phyloP scores from a whole-genome alignment of 768 basidiomycete genomes.

The Exidia glandulosa region DNA sequence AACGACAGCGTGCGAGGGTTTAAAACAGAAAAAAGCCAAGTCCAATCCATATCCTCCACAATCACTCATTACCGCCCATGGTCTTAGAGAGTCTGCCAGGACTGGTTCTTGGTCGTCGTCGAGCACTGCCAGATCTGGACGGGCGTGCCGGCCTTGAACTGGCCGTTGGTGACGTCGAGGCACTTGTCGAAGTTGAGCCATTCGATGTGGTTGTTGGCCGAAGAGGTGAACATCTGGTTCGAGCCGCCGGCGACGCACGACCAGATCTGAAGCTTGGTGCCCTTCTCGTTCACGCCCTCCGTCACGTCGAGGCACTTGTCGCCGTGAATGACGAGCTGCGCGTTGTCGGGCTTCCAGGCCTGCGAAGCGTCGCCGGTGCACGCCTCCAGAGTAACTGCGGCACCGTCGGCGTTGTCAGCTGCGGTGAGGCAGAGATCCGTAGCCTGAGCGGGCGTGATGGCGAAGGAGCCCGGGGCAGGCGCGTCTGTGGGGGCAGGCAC shows the following conservation, averaged over 20 bases:
- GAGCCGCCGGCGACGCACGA: not conserved
- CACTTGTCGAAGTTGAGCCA: not conserved
- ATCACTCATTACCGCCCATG: too few species aligned
- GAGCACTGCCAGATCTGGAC: not conserved
- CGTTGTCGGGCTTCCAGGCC: not conserved
- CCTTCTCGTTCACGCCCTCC: not conserved
- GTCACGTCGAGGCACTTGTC: not conserved
- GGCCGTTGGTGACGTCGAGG: not conserved
- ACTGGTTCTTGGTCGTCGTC: not conserved
- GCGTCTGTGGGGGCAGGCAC: not conserved
- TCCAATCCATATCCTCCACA: too few species aligned
- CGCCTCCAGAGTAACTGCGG: not conserved
- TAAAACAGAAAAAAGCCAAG: too few species aligned
- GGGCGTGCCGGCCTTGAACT: not conserved
- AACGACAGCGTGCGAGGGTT: too few species aligned
- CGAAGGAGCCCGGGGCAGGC: not conserved
- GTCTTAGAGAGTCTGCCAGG: too few species aligned
- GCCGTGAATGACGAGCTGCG: not conserved
- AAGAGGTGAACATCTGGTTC: not conserved
- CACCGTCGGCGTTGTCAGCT: not conserved
- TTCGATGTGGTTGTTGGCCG: not conserved
- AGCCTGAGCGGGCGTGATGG: not conserved
- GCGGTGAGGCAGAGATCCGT: not conserved
- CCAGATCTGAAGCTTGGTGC: conserved; percentile 1
- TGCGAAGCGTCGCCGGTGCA: not conserved